These are phyloP conservation scores for Boletus rubescentipes DNA, from an alignment of 768 basidiomycete genomes.

Conservation along the genomic window DNA sequence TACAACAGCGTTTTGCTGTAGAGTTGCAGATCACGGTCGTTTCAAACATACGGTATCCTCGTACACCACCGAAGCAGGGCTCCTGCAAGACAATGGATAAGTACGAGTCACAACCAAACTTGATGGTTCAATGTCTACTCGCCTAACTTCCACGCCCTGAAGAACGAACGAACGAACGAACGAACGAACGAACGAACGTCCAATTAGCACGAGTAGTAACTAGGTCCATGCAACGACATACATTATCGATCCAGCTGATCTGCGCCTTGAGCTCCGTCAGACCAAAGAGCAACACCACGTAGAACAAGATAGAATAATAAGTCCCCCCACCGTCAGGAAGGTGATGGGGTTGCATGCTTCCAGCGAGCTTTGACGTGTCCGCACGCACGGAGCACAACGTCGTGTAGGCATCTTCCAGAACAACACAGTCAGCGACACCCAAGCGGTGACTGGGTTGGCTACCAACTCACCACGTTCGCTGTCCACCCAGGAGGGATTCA, in stretches of 20 bases:
- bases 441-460: too few relatives aligned
- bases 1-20: not conserved
- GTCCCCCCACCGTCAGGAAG: conserved; percentile 10
- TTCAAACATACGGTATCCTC: conserved; percentile 14
- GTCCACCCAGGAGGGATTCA: conserved; percentile 9
- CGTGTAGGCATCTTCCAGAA: conserved; percentile 6
- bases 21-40: not conserved
- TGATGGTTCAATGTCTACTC: not conserved
- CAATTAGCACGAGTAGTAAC: not conserved
- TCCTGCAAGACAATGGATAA: conserved; percentile 12
- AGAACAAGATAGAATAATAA: conserved; percentile 15
- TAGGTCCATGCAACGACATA: conserved; percentile 25
- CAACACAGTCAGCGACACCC: not conserved
- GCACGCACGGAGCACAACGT: conserved; percentile 11
- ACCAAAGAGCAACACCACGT: conserved; percentile 49
- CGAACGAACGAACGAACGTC: not conserved
- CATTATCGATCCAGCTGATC: conserved; percentile 43
- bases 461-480: conserved; percentile 5
- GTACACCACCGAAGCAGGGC: conserved; percentile 28
- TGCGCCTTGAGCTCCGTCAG: conserved; percentile 53
- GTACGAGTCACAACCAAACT: not conserved
- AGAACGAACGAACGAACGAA: not conserved
- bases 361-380: conserved; percentile 12
- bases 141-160: conserved; percentile 40
- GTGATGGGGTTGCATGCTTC: conserved; percentile 9